A percentile compares a stretch with the other conserved stretches of the same genome.
Evolutionary conservation across 768 basidiomycete genomes (phyloP).

Genomic region (Termitomyces sp.): DNA sequence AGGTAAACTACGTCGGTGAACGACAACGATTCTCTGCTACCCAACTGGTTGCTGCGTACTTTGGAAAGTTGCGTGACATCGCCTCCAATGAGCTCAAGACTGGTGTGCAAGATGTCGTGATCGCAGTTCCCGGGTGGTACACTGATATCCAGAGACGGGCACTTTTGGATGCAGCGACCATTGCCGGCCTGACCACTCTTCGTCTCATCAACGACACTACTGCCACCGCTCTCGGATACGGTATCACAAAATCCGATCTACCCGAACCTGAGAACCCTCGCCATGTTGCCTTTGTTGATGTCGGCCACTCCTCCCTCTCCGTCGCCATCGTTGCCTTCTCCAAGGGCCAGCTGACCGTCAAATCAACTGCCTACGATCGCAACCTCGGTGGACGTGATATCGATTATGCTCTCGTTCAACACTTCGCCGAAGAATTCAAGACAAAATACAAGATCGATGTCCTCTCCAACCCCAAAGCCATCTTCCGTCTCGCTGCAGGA

Average conservation of each 20-base stretch:
- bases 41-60: constrained; percentile 87
- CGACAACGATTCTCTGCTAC: constrained; percentile 74
- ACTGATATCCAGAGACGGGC: constrained; percentile 92
- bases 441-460: constrained; percentile 98
- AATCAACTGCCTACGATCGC: constrained; percentile 84
- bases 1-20: constrained; percentile 92
- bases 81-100: constrained; percentile 81
- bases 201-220: constrained; percentile 98
- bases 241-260: constrained; percentile 97
- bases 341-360: constrained; percentile 88
- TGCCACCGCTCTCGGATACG: constrained; percentile 93
- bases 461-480: constrained; percentile 82
- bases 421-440: constrained; percentile 93
- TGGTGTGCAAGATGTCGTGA: constrained; percentile 85
- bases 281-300: constrained; percentile 91
- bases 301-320: constrained; percentile 89
- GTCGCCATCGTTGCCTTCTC: constrained; percentile 88
- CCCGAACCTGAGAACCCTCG: constrained; percentile 78
- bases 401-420: constrained; percentile 82
- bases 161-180: constrained; percentile 80
- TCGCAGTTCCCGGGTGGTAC: constrained; percentile 96
- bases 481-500: constrained; percentile 82
- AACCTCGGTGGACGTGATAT: constrained; percentile 96
- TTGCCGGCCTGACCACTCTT: constrained; percentile 86
- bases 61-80: constrained; percentile 88